A percentile compares a stretch with the other conserved stretches of the same genome.
Conservation (phyloP, 208 protist species). For the Trypanosoma scelopori region DNA sequence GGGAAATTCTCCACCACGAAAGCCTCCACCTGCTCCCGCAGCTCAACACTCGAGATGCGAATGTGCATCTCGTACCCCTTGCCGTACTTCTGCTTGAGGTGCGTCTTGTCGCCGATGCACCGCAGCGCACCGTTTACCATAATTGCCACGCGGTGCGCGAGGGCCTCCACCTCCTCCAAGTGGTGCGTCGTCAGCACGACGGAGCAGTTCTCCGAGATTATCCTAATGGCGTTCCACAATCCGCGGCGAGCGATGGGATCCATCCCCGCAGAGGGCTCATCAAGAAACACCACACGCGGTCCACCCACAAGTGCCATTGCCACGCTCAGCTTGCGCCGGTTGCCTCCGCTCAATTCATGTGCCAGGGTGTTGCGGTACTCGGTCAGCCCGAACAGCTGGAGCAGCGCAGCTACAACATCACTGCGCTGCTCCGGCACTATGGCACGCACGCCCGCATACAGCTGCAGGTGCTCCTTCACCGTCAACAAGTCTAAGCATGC, state of each 20-base stretch:
- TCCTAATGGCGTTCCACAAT: conserved; percentile 77
- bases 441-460: conserved; percentile 85
- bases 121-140: conserved; percentile 85
- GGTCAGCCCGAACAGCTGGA: conserved; percentile 41
- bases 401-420: conserved; percentile 34
- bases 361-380: conserved; percentile 38
- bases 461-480: conserved; percentile 88
- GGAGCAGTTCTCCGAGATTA: conserved; percentile 55
- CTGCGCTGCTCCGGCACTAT: conserved; percentile 17
- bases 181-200: conserved; percentile 93
- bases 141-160: conserved; percentile 84
- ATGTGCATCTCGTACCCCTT: conserved; percentile 66
- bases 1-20: conserved; percentile 43
- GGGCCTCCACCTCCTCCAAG: conserved; percentile 90
- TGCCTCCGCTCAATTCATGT: conserved; percentile 70
- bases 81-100: conserved; percentile 84
- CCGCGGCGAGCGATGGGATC: conserved; percentile 76
- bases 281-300: conserved; percentile 68
- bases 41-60: background rate
- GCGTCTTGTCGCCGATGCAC: conserved; percentile 85
- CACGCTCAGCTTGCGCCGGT: conserved; percentile 83
- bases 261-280: conserved; percentile 89
- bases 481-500: conserved; percentile 91
- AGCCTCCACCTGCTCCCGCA: conserved; percentile 26
- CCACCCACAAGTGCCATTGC: conserved; percentile 85